Evolutionary conservation across 495 filamentous ascomycete genomes (phyloP).

Genomic region (Chaetomium cochliodes): DNA sequence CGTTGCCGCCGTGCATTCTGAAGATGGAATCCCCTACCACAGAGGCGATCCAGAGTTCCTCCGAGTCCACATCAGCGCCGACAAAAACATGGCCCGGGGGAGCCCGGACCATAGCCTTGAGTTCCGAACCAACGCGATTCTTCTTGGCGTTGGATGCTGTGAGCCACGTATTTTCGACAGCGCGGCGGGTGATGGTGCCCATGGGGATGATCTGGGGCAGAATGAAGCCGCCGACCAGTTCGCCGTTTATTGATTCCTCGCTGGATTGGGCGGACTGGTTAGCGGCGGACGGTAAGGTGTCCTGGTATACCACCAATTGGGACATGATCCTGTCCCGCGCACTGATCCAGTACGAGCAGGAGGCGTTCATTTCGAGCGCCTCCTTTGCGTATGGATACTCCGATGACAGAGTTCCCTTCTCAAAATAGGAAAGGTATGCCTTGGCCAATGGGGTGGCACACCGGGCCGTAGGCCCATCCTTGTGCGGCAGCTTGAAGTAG

Average conservation of each 20-base stretch:
- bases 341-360: constrained; percentile 98
- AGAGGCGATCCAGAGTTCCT: constrained; percentile 98
- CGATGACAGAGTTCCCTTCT: constrained; percentile 79
- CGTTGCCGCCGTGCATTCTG: constrained; percentile 89
- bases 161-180: constrained; percentile 97
- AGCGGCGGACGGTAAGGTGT: constrained; percentile 46
- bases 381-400: constrained; percentile 88
- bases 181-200: constrained; percentile 95
- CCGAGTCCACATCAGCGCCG: constrained; percentile 96
- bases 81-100: constrained; percentile 91
- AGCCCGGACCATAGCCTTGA: constrained; percentile 95
- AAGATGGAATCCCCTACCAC: constrained; percentile 94
- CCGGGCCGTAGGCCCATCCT: constrained; percentile 82
- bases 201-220: constrained; percentile 99
- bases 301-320: constrained; percentile 88
- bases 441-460: constrained; percentile 88
- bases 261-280: neutral
- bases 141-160: constrained; percentile 95
- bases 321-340: constrained; percentile 86
- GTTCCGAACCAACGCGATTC: constrained; percentile 92
- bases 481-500: constrained; percentile 96
- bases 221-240: constrained; percentile 64
- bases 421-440: constrained; percentile 84
- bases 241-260: neutral
- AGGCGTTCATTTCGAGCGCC: constrained; percentile 95